Evolutionary conservation across 2,329 filamentous ascomycete genomes (phyloP).

Genomic region (Esteya vermicola): DNA sequence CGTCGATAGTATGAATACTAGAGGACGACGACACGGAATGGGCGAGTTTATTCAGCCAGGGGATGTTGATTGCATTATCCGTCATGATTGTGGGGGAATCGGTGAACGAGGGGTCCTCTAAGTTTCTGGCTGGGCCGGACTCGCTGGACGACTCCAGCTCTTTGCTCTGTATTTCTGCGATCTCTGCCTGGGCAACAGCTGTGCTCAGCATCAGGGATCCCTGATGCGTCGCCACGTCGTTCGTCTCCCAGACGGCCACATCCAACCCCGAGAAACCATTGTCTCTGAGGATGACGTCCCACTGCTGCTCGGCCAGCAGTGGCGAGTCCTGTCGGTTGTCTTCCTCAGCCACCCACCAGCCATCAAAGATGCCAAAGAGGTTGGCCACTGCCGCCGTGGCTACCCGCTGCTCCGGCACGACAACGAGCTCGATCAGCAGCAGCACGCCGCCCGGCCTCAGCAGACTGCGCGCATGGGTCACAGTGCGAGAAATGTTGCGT

Average conservation of each 20-base stretch:
- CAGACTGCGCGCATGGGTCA: slow-evolving; percentile 12
- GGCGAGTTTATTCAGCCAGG: slow-evolving; percentile 5
- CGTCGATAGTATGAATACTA: slow-evolving; percentile 2
- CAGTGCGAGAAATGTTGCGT: slow-evolving; percentile 10
- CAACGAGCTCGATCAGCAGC: slow-evolving; percentile 10
- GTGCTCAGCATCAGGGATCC: slow-evolving; percentile 10
- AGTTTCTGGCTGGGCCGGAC: too few species aligned
- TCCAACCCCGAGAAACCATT: slow-evolving; percentile 10
- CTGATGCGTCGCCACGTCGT: slow-evolving; percentile 9
- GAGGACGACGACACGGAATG: background rate
- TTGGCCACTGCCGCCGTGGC: slow-evolving; percentile 8
- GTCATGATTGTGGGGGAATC: slow-evolving; percentile 4
- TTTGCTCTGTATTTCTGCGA: too few species aligned
- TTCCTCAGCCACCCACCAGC: slow-evolving; percentile 11
- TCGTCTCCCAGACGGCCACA: slow-evolving; percentile 10
- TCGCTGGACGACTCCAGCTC: too few species aligned
- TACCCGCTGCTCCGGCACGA: slow-evolving; percentile 8
- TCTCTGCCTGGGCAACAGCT: slow-evolving; percentile 2
- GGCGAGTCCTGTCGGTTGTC: slow-evolving; percentile 8
- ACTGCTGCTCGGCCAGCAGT: slow-evolving; percentile 8
- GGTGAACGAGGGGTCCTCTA: too few species aligned
- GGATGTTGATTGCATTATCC: slow-evolving; percentile 5
- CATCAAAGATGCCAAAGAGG: slow-evolving; percentile 12
- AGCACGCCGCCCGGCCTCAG: slow-evolving; percentile 13
- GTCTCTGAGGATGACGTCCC: slow-evolving; percentile 8